Evolutionary conservation across 2,329 filamentous ascomycete genomes (phyloP), one percentile per base, ranked within the genome.

Genomic region (Plenodomus lindquistii): DNA sequence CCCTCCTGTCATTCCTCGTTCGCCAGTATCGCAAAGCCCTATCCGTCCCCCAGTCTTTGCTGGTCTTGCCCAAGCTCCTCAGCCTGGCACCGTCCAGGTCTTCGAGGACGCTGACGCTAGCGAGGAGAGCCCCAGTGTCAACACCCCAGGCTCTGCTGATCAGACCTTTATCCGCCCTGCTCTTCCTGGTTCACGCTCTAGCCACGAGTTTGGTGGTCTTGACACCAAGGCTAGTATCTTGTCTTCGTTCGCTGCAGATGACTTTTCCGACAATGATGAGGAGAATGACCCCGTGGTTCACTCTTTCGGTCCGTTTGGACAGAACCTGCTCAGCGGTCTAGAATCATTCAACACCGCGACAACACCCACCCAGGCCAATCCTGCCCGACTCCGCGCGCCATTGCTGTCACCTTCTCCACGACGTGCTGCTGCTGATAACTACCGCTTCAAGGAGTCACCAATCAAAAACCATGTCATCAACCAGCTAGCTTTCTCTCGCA

Each of bases 251-350:
- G 57, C 54, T 13, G 59, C 75, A 4, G 85, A 87, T 16, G 85
- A 91, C 16, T 83, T 87, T 44, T 86, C 89, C 42, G 85, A 96
- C 55, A 67, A 55, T 7, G 70, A 88, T 93, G 92, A 97, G 76
- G 93, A 97, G 73, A 97, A 97, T 56, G 94, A 97, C 60, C 92
- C 92, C 2, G 85, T 96, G 45, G 79, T 97, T 16, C 89, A 94
- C 72, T 96, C 92, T 0, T 97, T 97, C 59, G 92, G 91, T 15
- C 91, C 91, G 1, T 96, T 89, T 65, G 91, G 91, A 36, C 88
- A 89, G 44, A 90, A 96, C 67, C 80, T 96, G 31, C 85, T 93
- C n/a, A 84, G 84, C 52, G 86, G 89, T 20, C 82, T 97, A 70
- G 88, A 89, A 18, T 89, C 88, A 2, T 88, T 97, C 76, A 81